Conservation (phyloP, 192 early-diverging fungal genomes). For the Globomyces pollinis-pini region DNA sequence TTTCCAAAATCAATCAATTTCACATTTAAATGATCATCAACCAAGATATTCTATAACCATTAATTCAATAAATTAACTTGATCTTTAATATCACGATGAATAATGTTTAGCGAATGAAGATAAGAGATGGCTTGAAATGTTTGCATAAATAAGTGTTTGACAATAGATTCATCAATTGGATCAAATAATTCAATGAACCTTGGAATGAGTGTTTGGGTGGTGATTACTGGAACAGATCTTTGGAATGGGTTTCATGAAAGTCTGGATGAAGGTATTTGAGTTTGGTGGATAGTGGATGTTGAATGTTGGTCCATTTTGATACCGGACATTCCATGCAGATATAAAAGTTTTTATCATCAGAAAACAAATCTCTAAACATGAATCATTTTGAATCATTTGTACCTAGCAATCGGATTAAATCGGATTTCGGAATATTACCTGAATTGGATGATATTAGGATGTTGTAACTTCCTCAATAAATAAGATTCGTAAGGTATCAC, state of each 20-base stretch:
- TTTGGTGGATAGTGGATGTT: background rate
- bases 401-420: too few relatives aligned
- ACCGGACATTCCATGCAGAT: slow-evolving; percentile 65
- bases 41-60: slow-evolving; percentile 67
- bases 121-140: slow-evolving; percentile 59
- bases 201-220: too few relatives aligned
- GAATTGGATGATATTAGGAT: slow-evolving; percentile 44
- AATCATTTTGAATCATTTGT: too few relatives aligned
- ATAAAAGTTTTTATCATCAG: slow-evolving; percentile 77
- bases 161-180: too few relatives aligned
- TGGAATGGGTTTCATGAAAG: too few relatives aligned
- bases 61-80: slow-evolving; percentile 20
- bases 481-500: slow-evolving; percentile 72
- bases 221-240: too few relatives aligned
- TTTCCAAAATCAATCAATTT: slow-evolving; percentile 76
- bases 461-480: slow-evolving; percentile 54
- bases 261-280: slow-evolving; percentile 45
- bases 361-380: too few relatives aligned
- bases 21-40: slow-evolving; percentile 92
- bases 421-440: too few relatives aligned
- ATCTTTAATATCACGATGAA: slow-evolving; percentile 62
- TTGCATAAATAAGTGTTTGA: too few relatives aligned
- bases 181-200: too few relatives aligned
- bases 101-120: slow-evolving; percentile 54
- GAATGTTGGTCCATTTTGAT: background rate